These are phyloP conservation scores for Bipolaris zeicola DNA, from an alignment of 2,329 filamentous ascomycete genomes.

Conservation along the genomic window DNA sequence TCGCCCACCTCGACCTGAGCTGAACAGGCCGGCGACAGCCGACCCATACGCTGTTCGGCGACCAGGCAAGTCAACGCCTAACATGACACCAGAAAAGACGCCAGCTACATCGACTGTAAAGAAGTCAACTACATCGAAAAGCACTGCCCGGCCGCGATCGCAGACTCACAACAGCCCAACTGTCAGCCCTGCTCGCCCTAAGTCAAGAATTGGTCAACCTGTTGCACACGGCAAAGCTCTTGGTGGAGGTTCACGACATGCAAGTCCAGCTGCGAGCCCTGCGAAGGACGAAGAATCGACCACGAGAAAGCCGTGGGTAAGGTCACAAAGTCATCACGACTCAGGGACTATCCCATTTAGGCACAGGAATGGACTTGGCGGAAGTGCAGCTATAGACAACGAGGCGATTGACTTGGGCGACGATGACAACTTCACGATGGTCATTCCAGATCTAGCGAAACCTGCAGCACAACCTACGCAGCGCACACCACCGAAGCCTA, in stretches of 20 bases:
- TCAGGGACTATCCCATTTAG: constrained; percentile 39
- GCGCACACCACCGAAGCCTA: constrained; percentile 42
- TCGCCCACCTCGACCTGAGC: constrained; percentile 49
- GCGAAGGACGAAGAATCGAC: constrained; percentile 55
- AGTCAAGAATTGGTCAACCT: constrained; percentile 43
- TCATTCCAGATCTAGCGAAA: constrained; percentile 50
- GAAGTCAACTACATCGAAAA: constrained; percentile 44
- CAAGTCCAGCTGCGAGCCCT: constrained; percentile 42
- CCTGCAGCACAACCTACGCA: constrained; percentile 37
- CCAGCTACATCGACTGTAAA: constrained; percentile 48
- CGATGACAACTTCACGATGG: constrained; percentile 59
- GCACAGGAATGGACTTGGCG: constrained; percentile 48
- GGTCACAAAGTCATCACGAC: constrained; percentile 41
- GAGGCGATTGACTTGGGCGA: constrained; percentile 46
- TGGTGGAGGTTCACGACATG: constrained; percentile 35
- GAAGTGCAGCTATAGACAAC: constrained; percentile 49
- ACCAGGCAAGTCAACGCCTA: constrained; percentile 53
- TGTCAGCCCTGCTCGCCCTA: constrained; percentile 45
- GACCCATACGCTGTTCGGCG: constrained; percentile 57
- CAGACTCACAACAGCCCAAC: constrained; percentile 44
- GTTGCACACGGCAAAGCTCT: constrained; percentile 39
- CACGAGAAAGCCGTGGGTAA: constrained; percentile 53
- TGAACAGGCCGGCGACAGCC: constrained; percentile 58
- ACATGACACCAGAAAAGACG: constrained; percentile 54
- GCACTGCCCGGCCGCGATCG: constrained; percentile 36